Evolutionary conservation across 179 eudicot species (phyloP), one percentile per base, ranked within the genome.

Genomic region (Spergularia azorica): DNA sequence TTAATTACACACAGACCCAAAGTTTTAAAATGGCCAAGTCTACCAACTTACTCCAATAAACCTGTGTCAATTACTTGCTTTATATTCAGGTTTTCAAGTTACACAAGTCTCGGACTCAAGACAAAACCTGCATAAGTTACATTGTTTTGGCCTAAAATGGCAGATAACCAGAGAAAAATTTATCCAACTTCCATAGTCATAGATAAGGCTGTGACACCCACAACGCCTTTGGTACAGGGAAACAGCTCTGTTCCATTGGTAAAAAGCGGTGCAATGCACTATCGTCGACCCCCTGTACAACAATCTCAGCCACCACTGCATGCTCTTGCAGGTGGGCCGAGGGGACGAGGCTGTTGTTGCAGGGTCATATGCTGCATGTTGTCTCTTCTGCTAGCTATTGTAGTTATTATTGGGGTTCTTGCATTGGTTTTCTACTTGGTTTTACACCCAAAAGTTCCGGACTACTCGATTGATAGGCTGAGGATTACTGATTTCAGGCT

Each of bases 371-470:
- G 79, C 64, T 74, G 79, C 58, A 57, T 78, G 0, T 3, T 82
- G 5, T 63, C 72, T 16, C 50, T 78, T 18, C 56, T 78, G 6
- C 48, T 74, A 6, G 32, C 46, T 3, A 4, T 74, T 2, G 14
- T 82, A 12, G 26, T 82, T 7, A 8, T 70, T 0, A 9, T 82
- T 36, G 84, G 69, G 0, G 50, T 78, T 18, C 70, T 78, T 1
- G 79, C 50, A 9, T 64, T 63, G 2, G 82, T 86, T 51, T 79
- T 95, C 64, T 95, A 83, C 90, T 76, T 89, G 2, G 85, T 87
- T 4, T 95, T 87, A 80, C 78, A 82, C 18, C 97, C 98, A 26
- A 90, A 91, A 60, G 81, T 89, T 32, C 98, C 98, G 21, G 79
- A 86, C 13, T 95, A 91, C 87, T 91, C 95, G 0, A 84, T 92